Evolutionary conservation across 176 grass and related monocot genomes (phyloP).

Genomic region (Olyra latifolia): DNA sequence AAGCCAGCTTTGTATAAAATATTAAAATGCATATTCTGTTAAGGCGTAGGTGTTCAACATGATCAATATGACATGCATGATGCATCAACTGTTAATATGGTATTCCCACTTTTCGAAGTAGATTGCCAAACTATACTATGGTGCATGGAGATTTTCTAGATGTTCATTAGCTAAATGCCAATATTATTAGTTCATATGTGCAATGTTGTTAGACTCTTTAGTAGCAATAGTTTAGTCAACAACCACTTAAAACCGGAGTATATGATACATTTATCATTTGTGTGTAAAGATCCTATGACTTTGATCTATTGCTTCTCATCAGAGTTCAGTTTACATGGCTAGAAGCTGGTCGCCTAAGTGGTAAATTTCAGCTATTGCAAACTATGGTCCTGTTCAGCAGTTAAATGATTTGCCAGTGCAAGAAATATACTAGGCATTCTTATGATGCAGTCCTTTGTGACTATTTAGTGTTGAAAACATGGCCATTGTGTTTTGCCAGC

Average conservation of each 20-base stretch:
- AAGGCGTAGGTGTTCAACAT: neutral
- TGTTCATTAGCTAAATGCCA: neutral
- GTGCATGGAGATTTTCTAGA: neutral
- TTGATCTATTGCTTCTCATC: neutral
- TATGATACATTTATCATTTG: neutral
- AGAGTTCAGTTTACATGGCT: neutral
- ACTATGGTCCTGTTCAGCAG: neutral
- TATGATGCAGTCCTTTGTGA: neutral
- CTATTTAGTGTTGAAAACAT: neutral
- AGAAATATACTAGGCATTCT: neutral
- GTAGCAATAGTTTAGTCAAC: conserved; percentile 11
- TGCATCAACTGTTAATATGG: neutral
- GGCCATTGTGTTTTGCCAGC: neutral
- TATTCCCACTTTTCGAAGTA: neutral
- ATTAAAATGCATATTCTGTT: neutral
- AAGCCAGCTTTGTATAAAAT: neutral
- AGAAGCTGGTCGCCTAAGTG: neutral
- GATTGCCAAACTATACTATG: neutral
- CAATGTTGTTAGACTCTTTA: neutral
- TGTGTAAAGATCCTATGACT: neutral
- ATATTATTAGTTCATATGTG: neutral
- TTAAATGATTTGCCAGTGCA: neutral
- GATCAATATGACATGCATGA: neutral
- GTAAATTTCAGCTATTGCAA: neutral
- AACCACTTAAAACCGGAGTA: neutral